Percentiles rank a stretch among this genome's conserved stretches.
phyloP scores from a whole-genome alignment of 2,329 filamentous ascomycete genomes.

The Fusarium albidum region DNA sequence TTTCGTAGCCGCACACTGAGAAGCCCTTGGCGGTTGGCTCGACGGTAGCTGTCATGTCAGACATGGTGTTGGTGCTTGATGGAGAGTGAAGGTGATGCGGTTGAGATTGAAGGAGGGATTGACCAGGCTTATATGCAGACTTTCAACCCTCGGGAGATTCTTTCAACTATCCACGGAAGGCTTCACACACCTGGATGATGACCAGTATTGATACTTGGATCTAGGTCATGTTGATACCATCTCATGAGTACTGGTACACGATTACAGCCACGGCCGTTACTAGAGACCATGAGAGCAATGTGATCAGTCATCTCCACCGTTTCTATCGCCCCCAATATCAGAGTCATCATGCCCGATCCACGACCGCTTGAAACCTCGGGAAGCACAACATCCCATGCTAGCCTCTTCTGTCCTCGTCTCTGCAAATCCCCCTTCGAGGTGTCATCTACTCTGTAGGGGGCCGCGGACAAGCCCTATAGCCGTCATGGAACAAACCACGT shows the following conservation, averaged over 20 bases:
- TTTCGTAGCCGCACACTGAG: constrained; percentile 77
- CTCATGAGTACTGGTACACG: too few species aligned
- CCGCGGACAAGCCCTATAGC: not conserved
- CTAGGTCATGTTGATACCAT: too few species aligned
- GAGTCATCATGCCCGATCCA: constrained; percentile 20
- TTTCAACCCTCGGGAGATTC: too few species aligned
- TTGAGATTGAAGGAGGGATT: not conserved
- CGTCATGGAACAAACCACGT: constrained; percentile 9
- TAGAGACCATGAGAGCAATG: constrained; percentile 3
- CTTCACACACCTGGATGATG: too few species aligned
- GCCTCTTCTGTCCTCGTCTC: constrained; percentile 7
- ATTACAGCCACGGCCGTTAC: too few species aligned
- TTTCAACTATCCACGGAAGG: too few species aligned
- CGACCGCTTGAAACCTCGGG: not conserved
- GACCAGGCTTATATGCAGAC: too few species aligned
- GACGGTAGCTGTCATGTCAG: constrained; percentile 73
- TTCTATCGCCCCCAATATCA: too few species aligned
- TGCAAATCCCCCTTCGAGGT: constrained; percentile 24
- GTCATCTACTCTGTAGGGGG: constrained; percentile 24
- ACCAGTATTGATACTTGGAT: too few species aligned
- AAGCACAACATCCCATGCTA: constrained; percentile 21
- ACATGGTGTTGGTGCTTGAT: constrained; percentile 58
- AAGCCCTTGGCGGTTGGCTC: constrained; percentile 70
- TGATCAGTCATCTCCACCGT: not conserved
- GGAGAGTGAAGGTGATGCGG: constrained; percentile 18